phyloP scores from a whole-genome alignment of 495 filamentous ascomycete genomes.

The Penicillium simplicissimum region DNA sequence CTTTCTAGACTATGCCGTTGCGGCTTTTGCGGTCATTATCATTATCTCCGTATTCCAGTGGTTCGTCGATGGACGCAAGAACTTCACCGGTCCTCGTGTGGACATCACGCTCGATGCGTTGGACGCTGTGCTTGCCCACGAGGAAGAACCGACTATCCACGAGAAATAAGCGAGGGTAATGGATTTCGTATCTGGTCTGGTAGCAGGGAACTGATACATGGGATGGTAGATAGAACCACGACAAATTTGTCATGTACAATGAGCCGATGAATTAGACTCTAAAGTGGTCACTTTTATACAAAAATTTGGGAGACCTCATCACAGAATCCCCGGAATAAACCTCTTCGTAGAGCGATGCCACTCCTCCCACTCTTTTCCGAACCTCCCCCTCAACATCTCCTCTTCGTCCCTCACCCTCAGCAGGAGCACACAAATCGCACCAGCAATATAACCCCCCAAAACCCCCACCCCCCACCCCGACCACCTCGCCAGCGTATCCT shows the following conservation, averaged over 20 bases:
- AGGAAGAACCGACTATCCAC: background rate
- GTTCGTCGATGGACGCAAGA: slow-evolving; percentile 67
- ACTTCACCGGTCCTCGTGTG: slow-evolving; percentile 60
- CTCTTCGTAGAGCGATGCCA: slow-evolving; percentile 39
- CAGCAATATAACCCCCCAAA: background rate
- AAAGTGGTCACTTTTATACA: background rate
- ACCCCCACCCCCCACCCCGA: slow-evolving; percentile 11
- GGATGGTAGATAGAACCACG: background rate
- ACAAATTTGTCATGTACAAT: background rate
- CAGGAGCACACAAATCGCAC: slow-evolving; percentile 4
- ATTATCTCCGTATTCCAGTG: slow-evolving; percentile 64
- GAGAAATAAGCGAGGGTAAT: slow-evolving; percentile 8
- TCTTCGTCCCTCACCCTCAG: slow-evolving; percentile 42
- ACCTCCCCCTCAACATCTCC: slow-evolving; percentile 39
- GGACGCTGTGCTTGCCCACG: slow-evolving; percentile 5
- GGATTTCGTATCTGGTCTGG: background rate
- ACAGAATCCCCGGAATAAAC: slow-evolving; percentile 29
- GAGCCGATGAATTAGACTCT: background rate
- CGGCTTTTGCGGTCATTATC: slow-evolving; percentile 68
- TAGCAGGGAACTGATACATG: background rate
- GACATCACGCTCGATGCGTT: slow-evolving; percentile 34
- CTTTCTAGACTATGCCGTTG: slow-evolving; percentile 59
- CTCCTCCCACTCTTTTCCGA: slow-evolving; percentile 45
- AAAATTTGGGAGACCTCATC: background rate
- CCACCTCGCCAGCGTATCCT: slow-evolving; percentile 14